Evolutionary conservation across 2,329 filamentous ascomycete genomes (phyloP).

Genomic region (Chrysosporium keratinophilum): DNA sequence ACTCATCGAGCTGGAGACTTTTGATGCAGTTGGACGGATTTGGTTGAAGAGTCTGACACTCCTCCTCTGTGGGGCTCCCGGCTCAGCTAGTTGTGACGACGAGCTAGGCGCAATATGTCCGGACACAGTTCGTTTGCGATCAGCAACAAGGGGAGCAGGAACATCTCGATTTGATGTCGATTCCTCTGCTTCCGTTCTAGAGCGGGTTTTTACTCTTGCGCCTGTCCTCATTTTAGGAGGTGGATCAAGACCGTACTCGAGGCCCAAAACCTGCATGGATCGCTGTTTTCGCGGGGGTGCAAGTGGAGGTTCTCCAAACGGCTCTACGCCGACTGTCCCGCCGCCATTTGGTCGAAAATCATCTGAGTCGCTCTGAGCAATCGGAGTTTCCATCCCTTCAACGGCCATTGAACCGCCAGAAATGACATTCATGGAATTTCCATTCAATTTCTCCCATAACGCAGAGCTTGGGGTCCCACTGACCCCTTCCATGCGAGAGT

Average conservation of each 20-base stretch:
- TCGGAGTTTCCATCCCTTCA: constrained; percentile 56
- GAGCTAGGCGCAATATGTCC: constrained; percentile 54
- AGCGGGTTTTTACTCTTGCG: constrained; percentile 34
- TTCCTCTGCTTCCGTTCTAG: constrained; percentile 33
- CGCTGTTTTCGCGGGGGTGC: constrained; percentile 43
- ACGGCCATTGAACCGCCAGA: constrained; percentile 27
- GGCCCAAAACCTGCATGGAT: constrained; percentile 44
- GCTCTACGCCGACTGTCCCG: constrained; percentile 21
- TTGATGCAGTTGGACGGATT: constrained; percentile 55
- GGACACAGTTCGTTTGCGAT: constrained; percentile 85
- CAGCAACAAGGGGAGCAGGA: constrained; percentile 30
- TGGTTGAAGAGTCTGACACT: constrained; percentile 64
- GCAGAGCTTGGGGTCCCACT: constrained; percentile 34
- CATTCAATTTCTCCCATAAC: constrained; percentile 42
- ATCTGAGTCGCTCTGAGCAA: constrained; percentile 38
- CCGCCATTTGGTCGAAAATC: constrained; percentile 30
- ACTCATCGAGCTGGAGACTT: constrained; percentile 49
- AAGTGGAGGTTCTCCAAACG: constrained; percentile 35
- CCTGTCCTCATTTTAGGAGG: constrained; percentile 53
- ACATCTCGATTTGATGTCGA: constrained; percentile 27
- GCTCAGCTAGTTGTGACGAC: constrained; percentile 49
- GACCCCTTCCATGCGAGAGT: constrained; percentile 27
- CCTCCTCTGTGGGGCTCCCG: constrained; percentile 53
- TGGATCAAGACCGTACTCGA: constrained; percentile 43
- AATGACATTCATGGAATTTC: constrained; percentile 35